These are phyloP conservation scores for Phialophora chinensis DNA, from an alignment of 2,329 filamentous ascomycete genomes.

Conservation along the genomic window DNA sequence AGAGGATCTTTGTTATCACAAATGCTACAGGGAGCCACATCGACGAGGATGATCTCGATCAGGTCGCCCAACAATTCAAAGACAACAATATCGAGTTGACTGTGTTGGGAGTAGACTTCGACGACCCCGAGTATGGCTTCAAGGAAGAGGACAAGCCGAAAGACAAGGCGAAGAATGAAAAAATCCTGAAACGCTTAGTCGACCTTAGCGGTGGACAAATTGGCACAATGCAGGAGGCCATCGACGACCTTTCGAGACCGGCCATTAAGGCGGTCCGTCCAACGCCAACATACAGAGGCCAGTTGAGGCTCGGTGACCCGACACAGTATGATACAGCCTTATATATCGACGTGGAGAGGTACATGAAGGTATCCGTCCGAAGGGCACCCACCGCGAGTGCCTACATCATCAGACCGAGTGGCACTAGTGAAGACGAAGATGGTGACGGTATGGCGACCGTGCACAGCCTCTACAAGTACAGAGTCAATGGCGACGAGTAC, in stretches of 20 bases:
- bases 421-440: constrained; percentile 13
- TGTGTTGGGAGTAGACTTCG: constrained; percentile 91
- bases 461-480: constrained; percentile 79
- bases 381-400: constrained; percentile 76
- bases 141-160: constrained; percentile 86
- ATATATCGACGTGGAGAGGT: constrained; percentile 85
- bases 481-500: constrained; percentile 74
- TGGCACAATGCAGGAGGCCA: constrained; percentile 85
- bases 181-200: constrained; percentile 66
- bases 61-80: constrained; percentile 47
- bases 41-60: constrained; percentile 70
- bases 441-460: constrained; percentile 54
- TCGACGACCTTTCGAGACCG: constrained; percentile 78
- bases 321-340: constrained; percentile 75
- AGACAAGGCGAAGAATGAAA: constrained; percentile 77
- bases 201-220: constrained; percentile 72
- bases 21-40: constrained; percentile 73
- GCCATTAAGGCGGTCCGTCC: constrained; percentile 76
- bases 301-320: constrained; percentile 78
- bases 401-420: constrained; percentile 64
- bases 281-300: constrained; percentile 78
- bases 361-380: constrained; percentile 82
- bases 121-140: constrained; percentile 85
- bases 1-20: constrained; percentile 83
- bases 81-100: constrained; percentile 82